A percentile compares a stretch with the other conserved stretches of the same genome.
These are phyloP conservation scores for Neofusicoccum cordaticola DNA, from an alignment of 2,329 filamentous ascomycete genomes.

Conservation along the genomic window DNA sequence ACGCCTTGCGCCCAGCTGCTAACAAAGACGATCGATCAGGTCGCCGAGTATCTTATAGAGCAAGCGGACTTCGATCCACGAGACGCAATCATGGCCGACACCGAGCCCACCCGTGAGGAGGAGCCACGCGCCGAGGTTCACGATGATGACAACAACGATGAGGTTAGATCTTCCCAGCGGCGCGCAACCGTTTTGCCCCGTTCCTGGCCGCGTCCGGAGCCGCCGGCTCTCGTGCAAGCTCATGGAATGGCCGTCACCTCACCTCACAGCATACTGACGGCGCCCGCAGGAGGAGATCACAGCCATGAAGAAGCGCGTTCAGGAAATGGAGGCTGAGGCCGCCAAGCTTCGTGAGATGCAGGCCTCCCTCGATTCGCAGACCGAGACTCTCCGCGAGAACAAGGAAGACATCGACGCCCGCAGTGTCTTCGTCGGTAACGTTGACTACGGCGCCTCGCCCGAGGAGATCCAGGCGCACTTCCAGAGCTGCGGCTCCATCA, in stretches of 20 bases:
- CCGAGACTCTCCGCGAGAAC: conserved; percentile 79
- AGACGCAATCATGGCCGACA: conserved; percentile 19
- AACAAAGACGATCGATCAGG: not conserved
- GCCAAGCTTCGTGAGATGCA: conserved; percentile 56
- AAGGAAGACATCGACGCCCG: conserved; percentile 94
- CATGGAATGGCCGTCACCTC: not conserved
- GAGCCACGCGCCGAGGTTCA: conserved; percentile 29
- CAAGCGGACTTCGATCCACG: not conserved
- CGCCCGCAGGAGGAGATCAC: conserved; percentile 40
- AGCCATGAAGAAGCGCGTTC: conserved; percentile 53
- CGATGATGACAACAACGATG: conserved; percentile 32
- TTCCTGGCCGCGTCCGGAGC: not conserved
- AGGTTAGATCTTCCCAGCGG: conserved; percentile 25
- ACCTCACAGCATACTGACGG: not conserved
- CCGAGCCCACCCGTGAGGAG: conserved; percentile 15
- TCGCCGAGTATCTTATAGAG: not conserved
- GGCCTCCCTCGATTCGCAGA: conserved; percentile 72
- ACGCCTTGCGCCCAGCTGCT: not conserved
- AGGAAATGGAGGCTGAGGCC: conserved; percentile 59
- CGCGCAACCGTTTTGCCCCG: not conserved
- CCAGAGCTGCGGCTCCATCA: conserved; percentile 95
- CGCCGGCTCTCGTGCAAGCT: not conserved
- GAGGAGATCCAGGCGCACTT: conserved; percentile 99
- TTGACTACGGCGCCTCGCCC: conserved; percentile 94
- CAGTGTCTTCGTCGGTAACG: conserved; percentile 97